Conservation (phyloP, 495 filamentous ascomycete species). For the Xylaria acuta region DNA sequence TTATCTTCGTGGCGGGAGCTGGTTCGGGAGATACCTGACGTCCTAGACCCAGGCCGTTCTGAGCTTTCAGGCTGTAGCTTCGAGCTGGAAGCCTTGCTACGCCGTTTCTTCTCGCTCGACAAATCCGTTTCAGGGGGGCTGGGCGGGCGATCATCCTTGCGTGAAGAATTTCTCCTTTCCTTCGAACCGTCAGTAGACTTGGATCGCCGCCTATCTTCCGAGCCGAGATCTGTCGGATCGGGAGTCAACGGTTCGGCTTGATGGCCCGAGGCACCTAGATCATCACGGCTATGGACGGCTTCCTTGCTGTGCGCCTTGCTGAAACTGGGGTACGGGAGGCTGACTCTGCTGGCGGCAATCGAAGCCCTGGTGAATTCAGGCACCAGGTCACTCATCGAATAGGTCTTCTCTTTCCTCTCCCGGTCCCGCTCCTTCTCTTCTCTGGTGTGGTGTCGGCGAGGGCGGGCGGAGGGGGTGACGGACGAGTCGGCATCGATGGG, state of each 20-base stretch:
- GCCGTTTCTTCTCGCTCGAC: slow-evolving; percentile 50
- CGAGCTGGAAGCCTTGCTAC: slow-evolving; percentile 44
- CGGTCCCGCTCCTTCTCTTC: slow-evolving; percentile 50
- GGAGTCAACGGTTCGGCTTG: slow-evolving; percentile 71
- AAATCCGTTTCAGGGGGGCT: slow-evolving; percentile 64
- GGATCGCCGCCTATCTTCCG: slow-evolving; percentile 52
- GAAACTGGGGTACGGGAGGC: slow-evolving; percentile 82
- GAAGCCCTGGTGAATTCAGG: slow-evolving; percentile 55
- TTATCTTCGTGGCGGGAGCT: slow-evolving; percentile 51
- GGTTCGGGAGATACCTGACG: slow-evolving; percentile 50
- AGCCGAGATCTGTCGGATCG: slow-evolving; percentile 77
- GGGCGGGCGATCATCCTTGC: slow-evolving; percentile 55
- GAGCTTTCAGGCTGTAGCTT: slow-evolving; percentile 34
- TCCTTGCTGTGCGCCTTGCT: slow-evolving; percentile 92
- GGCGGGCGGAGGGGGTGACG: slow-evolving; percentile 35
- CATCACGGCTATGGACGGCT: slow-evolving; percentile 67
- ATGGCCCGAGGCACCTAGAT: slow-evolving; percentile 48
- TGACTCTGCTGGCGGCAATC: slow-evolving; percentile 54
- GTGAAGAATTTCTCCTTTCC: slow-evolving; percentile 39
- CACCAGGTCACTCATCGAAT: slow-evolving; percentile 55
- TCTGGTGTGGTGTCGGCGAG: slow-evolving; percentile 48
- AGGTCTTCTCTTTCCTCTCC: slow-evolving; percentile 36
- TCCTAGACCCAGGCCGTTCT: slow-evolving; percentile 45
- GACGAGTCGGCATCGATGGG: slow-evolving; percentile 44
- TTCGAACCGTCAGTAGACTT: slow-evolving; percentile 45